Base-by-base conservation (phyloP, 2,329 filamentous ascomycete species). In the Macrophomina tecta region DNA sequence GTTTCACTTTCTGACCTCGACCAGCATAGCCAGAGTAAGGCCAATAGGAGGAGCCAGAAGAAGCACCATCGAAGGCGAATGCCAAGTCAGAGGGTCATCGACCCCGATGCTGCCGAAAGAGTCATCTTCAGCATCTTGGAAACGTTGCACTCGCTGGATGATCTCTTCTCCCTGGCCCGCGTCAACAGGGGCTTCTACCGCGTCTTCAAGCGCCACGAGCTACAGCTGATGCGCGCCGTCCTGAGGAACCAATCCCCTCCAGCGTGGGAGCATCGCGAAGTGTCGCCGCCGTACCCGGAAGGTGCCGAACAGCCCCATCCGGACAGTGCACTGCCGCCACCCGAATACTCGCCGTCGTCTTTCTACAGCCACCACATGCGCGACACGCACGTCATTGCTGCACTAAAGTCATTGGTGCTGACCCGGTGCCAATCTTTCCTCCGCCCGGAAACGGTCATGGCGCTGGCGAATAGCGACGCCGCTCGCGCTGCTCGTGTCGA, bases 231-330 rank as follows among this genome's bases (percentile, higher is more conserved):
- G 65, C 84, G 84, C 60, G 77, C 75, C 5, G 81, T 85, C 0
- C 73, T 87, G 3, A 82, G 79, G 62, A 84, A 82, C 55, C 82
- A 84, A 78, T 88, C 85, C 1, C 81, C 86, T 5, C 81, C 87
- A 1, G 86, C 86, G 0, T 89, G 85, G 85, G 87, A 89, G 70
- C 78, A 86, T 58, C 83, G 86, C 14, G 85, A 89, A 70, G 85
- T 87, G 75, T 84, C 82, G 56, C 83, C 83, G 40, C 85, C 85
- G 1, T 82, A 82, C 70, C 77, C 82, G 38, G 70, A 75, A 16
- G 75, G 80, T 6, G 72, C 80, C 36, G 80, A 78, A 36, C 23
- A 11, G 64, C 68, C 9, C 45, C 60, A 23, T 42, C 63, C 70
- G 5, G 75, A 79, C 51, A 81, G 80, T 34, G 82, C 82, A 48